phyloP scores from a whole-genome alignment of 176 grass and related monocot genomes.

The Juncus inflexus region DNA sequence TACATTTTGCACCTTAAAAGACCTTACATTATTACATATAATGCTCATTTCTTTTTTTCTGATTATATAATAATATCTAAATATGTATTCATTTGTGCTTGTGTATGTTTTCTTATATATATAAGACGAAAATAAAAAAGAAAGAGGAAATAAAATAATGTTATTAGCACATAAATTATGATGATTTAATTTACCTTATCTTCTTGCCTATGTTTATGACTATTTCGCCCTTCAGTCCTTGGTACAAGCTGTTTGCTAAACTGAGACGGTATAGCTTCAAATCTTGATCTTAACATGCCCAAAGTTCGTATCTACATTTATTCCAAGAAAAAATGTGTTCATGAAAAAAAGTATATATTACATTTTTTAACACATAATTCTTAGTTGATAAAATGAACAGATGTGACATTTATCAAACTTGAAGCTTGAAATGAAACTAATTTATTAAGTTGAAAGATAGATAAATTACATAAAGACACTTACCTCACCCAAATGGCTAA shows the following conservation, averaged over 20 bases:
- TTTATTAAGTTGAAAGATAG: neutral
- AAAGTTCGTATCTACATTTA: conserved; percentile 78
- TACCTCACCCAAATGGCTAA: conserved; percentile 95
- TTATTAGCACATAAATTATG: conserved; percentile 13
- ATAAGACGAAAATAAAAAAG: conserved; percentile 5
- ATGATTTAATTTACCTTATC: conserved; percentile 13
- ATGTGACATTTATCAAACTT: neutral
- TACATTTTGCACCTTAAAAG: neutral
- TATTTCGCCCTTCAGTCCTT: neutral
- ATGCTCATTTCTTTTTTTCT: no score
- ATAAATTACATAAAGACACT: conserved; percentile 27
- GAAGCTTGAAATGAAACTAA: no score
- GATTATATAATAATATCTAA: no score
- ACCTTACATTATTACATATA: no score
- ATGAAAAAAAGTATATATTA: conserved; percentile 17
- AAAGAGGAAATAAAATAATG: conserved; percentile 8
- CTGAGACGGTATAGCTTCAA: conserved; percentile 51
- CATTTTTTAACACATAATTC: neutral
- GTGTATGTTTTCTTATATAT: conserved; percentile 10
- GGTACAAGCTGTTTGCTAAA: conserved; percentile 62
- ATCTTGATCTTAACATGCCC: conserved; percentile 94
- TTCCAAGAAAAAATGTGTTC: conserved; percentile 23
- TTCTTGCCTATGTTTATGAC: neutral
- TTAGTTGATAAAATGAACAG: neutral
- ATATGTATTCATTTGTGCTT: conserved; percentile 9